Evolutionary conservation across 2,329 filamentous ascomycete species (phyloP).

Genomic region (Nemania sp.): DNA sequence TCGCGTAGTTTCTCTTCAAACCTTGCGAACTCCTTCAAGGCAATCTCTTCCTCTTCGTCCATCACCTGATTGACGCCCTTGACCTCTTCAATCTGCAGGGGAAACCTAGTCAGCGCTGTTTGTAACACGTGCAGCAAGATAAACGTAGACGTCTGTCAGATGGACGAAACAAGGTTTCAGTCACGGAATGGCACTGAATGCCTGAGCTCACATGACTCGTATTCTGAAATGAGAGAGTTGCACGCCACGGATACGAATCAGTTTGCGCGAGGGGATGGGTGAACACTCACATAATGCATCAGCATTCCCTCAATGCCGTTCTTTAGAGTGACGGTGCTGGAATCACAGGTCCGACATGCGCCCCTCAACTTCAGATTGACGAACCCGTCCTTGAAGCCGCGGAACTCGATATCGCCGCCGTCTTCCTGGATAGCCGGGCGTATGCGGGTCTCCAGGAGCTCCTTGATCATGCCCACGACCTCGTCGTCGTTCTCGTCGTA

Average conservation of each 20-base stretch:
- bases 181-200: neutral
- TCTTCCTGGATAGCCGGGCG: constrained; percentile 96
- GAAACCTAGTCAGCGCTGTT: constrained; percentile 34
- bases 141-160: constrained; percentile 1
- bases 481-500: constrained; percentile 93
- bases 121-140: neutral
- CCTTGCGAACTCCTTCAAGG: constrained; percentile 84
- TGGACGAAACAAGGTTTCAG: constrained; percentile 3
- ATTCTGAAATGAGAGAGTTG: no score
- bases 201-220: no score
- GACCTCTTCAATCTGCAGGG: constrained; percentile 83
- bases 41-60: constrained; percentile 89
- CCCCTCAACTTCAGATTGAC: constrained; percentile 88
- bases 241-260: no score
- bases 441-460: constrained; percentile 92
- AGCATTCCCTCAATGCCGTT: constrained; percentile 99
- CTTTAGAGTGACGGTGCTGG: constrained; percentile 93
- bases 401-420: constrained; percentile 94
- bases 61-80: constrained; percentile 88
- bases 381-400: constrained; percentile 83
- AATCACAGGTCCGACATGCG: constrained; percentile 94
- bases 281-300: constrained; percentile 86
- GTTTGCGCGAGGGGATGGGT: neutral
- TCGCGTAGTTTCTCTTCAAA: constrained; percentile 82
- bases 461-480: constrained; percentile 98